These are phyloP conservation scores for Colletotrichum brevisporum DNA, from an alignment of 2,329 filamentous ascomycete species.

Conservation along the genomic window DNA sequence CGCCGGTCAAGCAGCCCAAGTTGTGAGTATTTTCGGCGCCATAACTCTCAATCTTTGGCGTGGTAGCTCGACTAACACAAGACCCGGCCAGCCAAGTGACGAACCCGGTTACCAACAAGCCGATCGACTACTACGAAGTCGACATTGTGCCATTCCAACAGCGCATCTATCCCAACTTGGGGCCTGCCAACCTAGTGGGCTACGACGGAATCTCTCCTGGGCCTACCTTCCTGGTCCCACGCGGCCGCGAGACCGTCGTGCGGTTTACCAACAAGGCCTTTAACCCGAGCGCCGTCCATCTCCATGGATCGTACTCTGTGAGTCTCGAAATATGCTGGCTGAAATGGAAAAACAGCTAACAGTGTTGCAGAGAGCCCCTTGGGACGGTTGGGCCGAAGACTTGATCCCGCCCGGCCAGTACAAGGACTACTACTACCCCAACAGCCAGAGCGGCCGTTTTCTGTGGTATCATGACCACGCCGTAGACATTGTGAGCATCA, in stretches of 20 bases:
- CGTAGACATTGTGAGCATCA: constrained; percentile 48
- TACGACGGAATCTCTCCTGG: constrained; percentile 70
- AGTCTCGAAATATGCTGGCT: constrained; percentile 46
- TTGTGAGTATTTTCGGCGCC: constrained; percentile 48
- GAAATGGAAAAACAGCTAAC: constrained; percentile 44
- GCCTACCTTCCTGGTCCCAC: constrained; percentile 64
- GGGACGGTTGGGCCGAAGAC: constrained; percentile 68
- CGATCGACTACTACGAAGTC: constrained; percentile 50
- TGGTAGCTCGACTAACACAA: constrained; percentile 32
- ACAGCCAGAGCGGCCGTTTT: constrained; percentile 64
- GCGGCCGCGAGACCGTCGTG: constrained; percentile 67
- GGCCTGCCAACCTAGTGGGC: constrained; percentile 53
- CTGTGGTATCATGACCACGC: constrained; percentile 71
- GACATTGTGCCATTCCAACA: constrained; percentile 38
- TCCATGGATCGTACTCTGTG: constrained; percentile 66
- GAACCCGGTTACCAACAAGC: constrained; percentile 48
- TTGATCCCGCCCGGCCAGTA: constrained; percentile 64
- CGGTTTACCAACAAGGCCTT: constrained; percentile 66
- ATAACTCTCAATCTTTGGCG: too few relatives aligned
- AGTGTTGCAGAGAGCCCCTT: constrained; percentile 34
- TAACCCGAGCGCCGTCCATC: constrained; percentile 62
- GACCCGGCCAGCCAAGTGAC: constrained; percentile 33
- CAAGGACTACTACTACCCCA: constrained; percentile 76
- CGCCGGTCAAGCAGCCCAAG: constrained; percentile 57
- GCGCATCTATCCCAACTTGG: constrained; percentile 54